Conservation (phyloP, 1,284 basidiomycete genomes). For the Fomitopsis pinicola region DNA sequence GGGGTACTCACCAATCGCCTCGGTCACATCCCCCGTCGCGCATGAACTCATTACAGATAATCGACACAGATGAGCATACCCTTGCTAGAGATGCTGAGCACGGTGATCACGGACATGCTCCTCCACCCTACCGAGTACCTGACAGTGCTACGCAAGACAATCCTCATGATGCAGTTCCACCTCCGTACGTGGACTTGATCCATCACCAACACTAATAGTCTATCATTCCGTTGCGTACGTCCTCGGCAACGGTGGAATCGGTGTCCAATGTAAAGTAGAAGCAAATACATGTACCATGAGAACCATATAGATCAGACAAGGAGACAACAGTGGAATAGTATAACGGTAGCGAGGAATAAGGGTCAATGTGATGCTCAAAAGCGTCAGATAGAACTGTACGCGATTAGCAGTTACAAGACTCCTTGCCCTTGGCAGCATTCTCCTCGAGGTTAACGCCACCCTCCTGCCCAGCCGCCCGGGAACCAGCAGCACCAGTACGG, state of each 20-base stretch:
- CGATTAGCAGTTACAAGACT: conserved; percentile 71
- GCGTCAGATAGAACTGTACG: background rate
- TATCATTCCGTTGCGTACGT: background rate
- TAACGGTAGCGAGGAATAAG: conserved; percentile 16
- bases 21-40: conserved; percentile 34
- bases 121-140: conserved; percentile 53
- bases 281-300: conserved; percentile 31
- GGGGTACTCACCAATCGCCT: conserved; percentile 38
- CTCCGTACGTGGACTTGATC: conserved; percentile 40
- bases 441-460: conserved; percentile 75
- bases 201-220: conserved; percentile 11
- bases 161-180: conserved; percentile 32
- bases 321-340: conserved; percentile 20
- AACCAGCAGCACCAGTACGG: conserved; percentile 55
- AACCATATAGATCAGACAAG: conserved; percentile 30
- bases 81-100: conserved; percentile 9
- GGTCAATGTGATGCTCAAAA: background rate
- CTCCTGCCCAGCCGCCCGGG: conserved; percentile 47
- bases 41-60: background rate
- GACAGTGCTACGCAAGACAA: conserved; percentile 28
- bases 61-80: conserved; percentile 2
- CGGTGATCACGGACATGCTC: conserved; percentile 34
- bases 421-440: conserved; percentile 61
- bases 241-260: conserved; percentile 3
- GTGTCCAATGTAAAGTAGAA: conserved; percentile 24